Evolutionary conservation across 2,329 filamentous ascomycete genomes (phyloP), one percentile per base, ranked within the genome.

Genomic region (Catunica adiposa): DNA sequence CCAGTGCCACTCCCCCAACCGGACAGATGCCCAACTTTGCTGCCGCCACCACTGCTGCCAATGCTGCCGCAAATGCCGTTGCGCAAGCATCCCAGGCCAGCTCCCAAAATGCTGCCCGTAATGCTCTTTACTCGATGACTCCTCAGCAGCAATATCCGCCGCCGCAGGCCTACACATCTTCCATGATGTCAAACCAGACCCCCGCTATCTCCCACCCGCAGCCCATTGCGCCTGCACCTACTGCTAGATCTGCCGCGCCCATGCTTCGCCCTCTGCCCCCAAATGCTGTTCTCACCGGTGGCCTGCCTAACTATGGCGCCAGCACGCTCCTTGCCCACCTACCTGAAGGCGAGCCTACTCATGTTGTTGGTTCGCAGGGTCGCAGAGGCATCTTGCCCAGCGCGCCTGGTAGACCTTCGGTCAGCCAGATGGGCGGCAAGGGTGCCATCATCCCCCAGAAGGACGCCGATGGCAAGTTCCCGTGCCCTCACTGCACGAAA

Each of bases 401-500:
- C 63, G 89, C 89, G 59, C 88, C 89, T 29, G 89, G 89, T 46
- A 78, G 89, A 58, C 81, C 86, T 31, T 73, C 83, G 22, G 77
- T 79, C 20, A 83, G 86, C 46, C 82, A 80, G 61, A 77, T 78
- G 46, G 74, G 78, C 29, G 76, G 79, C 8, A 94, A 95, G 76
- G 86, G 78, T 64, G 83, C 86, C 59, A 80, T 86, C 60, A 92
- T 94, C 60, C 89, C 89, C 15, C 84, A 87, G 63, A 96, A 97
- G 74, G 90, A 97, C 69, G 88, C 89, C 7, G 90, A 97, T 67
- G 92, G 92, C 66, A 97, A 97, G 73, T 98, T 94, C 66, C 90
- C 92, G 59, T 98, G 92, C 71, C 89, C 89, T 64, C 89, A 97
- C 69, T 98, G 92, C 73, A 95, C 88, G 64, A 97, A 97, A 76